Evolutionary conservation across 129 eudicot genomes (phyloP), one percentile per base, ranked within the genome.

Genomic region (Oenanthe sinensis): DNA sequence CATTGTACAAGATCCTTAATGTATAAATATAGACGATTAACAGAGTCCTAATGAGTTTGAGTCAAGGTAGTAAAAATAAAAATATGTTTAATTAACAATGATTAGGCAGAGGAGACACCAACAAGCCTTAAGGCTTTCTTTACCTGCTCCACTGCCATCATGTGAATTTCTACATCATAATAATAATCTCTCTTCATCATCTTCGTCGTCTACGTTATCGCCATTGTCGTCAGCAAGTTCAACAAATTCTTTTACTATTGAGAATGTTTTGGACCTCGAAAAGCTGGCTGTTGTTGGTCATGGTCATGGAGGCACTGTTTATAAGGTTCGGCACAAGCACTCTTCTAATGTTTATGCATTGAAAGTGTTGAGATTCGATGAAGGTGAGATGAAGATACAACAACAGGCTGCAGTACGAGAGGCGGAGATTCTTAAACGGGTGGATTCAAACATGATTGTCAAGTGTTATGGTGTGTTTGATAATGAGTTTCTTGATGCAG

Each of bases 231-330:
- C 85, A 9, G n/a, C 78, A 7, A 24, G 83, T 19, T 78, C 72
- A 9, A 12, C 82, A 0, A 79, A 71, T 76, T 85, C 86, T 24
- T 71, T 81, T 4, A 26, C 37, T 50, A 62, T 76, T 30, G 81
- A 69, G 0, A 39, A 40, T 63, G 62, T 79, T 44, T 62, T 82
- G 3, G 81, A 85, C 79, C 82, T 82, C 63, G 79, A 85, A 77
- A 85, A 80, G 55, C 82, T 85, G 8, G 76, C 50, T 22, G 88
- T 85, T 43, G 67, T 85, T 30, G 88, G 88, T n/a, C 84, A 76
- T 20, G 88, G 88, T 24, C 77, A 77, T 19, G 84, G 84, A 10
- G 82, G 84, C 75, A 85, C 84, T 4, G 86, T 85, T 58, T 85
- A 85, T 28, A 82, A 85, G 70, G 88, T 85, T 46, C 47, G 82